These are phyloP conservation scores for Umbilicaria muhlenbergii DNA, from an alignment of 495 filamentous ascomycete genomes.

Conservation along the genomic window DNA sequence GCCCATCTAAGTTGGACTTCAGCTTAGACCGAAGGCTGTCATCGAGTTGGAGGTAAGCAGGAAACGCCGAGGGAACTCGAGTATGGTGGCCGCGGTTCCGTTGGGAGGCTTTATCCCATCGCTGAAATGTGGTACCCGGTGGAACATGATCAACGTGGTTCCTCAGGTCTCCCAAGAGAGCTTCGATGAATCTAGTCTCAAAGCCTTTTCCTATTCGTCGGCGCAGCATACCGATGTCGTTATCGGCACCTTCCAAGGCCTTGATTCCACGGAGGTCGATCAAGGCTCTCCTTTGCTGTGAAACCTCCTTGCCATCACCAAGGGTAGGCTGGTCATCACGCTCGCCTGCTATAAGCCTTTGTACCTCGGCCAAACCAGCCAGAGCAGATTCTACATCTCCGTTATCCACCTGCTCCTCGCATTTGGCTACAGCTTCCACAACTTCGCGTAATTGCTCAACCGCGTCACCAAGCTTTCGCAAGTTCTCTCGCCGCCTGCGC, in stretches of 20 bases:
- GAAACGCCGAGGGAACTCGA: slow-evolving; percentile 48
- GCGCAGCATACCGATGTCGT: slow-evolving; percentile 59
- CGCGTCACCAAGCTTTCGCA: slow-evolving; percentile 66
- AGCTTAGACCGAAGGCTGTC: slow-evolving; percentile 53
- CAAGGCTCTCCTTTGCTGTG: slow-evolving; percentile 18
- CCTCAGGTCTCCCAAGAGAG: slow-evolving; percentile 64
- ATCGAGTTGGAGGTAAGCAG: slow-evolving; percentile 57
- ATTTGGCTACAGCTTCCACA: slow-evolving; percentile 56
- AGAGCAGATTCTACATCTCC: slow-evolving; percentile 70
- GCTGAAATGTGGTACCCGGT: slow-evolving; percentile 52
- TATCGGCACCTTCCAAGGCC: slow-evolving; percentile 64
- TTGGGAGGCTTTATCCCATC: slow-evolving; percentile 52
- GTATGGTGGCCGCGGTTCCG: slow-evolving; percentile 49
- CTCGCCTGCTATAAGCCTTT: slow-evolving; percentile 63
- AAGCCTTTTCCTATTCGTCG: slow-evolving; percentile 75
- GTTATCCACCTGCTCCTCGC: slow-evolving; percentile 65
- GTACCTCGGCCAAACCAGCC: slow-evolving; percentile 56
- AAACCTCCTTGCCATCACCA: slow-evolving; percentile 14
- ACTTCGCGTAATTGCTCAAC: slow-evolving; percentile 70
- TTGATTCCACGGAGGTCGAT: slow-evolving; percentile 65
- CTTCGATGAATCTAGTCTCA: slow-evolving; percentile 63
- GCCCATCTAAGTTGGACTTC: slow-evolving; percentile 50
- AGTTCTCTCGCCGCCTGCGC: slow-evolving; percentile 65
- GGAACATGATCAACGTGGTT: slow-evolving; percentile 70
- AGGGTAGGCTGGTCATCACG: slow-evolving; percentile 16